phyloP scores from a whole-genome alignment of 1,139 yeast species.

The Pichia sp. region DNA sequence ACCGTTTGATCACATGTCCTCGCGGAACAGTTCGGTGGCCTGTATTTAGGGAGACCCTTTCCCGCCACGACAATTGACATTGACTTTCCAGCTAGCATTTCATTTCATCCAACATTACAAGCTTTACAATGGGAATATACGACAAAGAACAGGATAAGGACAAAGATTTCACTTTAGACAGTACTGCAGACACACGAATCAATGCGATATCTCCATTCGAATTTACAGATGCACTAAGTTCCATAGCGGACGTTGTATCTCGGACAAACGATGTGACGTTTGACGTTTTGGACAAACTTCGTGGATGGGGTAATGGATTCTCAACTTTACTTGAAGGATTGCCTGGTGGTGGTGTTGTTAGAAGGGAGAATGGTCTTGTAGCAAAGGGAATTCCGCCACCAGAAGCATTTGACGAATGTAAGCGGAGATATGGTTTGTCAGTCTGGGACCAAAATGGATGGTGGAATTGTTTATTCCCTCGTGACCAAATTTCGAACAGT shows the following conservation, averaged over 20 bases:
- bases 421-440: conserved; percentile 55
- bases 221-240: not conserved
- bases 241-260: conserved; percentile 10
- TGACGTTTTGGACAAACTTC: conserved; percentile 17
- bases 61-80: too few relatives aligned
- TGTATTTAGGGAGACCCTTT: too few relatives aligned
- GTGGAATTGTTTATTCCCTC: conserved; percentile 86
- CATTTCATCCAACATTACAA: too few relatives aligned
- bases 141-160: conserved; percentile 3
- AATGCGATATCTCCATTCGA: conserved; percentile 6
- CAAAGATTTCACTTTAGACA: not conserved
- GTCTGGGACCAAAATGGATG: conserved; percentile 76
- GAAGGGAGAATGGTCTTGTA: conserved; percentile 38
- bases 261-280: conserved; percentile 21
- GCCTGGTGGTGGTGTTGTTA: conserved; percentile 3
- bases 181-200: conserved; percentile 3
- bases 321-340: conserved; percentile 8
- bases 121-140: conserved; percentile 11
- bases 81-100: too few relatives aligned
- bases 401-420: conserved; percentile 54
- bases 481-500: conserved; percentile 31
- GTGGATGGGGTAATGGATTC: conserved; percentile 11
- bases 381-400: conserved; percentile 59
- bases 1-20: too few relatives aligned
- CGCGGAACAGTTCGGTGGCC: too few relatives aligned